phyloP scores from a whole-genome alignment of 441 rosid genomes.

The Mallotus repandus region DNA sequence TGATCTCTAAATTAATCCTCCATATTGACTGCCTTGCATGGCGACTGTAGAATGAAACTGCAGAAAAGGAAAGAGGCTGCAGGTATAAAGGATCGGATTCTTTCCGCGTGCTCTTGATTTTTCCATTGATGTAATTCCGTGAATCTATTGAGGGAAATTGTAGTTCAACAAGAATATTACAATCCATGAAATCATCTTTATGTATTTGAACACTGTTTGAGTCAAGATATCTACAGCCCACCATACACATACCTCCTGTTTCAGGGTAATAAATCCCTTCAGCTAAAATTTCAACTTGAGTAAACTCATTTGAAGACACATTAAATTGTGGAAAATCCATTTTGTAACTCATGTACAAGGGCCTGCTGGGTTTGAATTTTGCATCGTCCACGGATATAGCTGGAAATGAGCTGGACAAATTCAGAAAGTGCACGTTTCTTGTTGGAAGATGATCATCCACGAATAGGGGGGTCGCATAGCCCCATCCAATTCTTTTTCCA shows the following conservation, averaged over 20 bases:
- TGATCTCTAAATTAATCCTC: constrained; percentile 86
- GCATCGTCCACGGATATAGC: constrained; percentile 15
- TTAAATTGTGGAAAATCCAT: constrained; percentile 25
- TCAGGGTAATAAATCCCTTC: constrained; percentile 74
- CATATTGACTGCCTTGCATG: constrained; percentile 46
- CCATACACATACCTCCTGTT: constrained; percentile 73
- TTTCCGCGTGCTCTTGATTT: constrained; percentile 51
- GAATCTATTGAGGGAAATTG: constrained; percentile 57
- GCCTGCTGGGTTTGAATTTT: constrained; percentile 19
- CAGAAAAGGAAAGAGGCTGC: constrained; percentile 44
- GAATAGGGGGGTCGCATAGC: constrained; percentile 47
- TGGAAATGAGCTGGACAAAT: not conserved
- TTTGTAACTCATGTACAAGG: constrained; percentile 59
- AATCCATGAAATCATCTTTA: constrained; percentile 40
- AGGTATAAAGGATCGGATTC: constrained; percentile 55
- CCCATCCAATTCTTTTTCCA: constrained; percentile 35
- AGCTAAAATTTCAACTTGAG: constrained; percentile 43
- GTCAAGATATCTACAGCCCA: constrained; percentile 53
- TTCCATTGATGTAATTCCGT: constrained; percentile 50
- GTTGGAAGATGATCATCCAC: constrained; percentile 42
- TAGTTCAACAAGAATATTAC: constrained; percentile 50
- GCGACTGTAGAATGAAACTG: constrained; percentile 42
- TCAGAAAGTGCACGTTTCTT: not conserved
- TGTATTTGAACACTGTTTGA: not conserved
- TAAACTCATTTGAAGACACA: constrained; percentile 16